A percentile compares a stretch with the other conserved stretches of the same genome.
Evolutionary conservation across 2,329 filamentous ascomycete genomes (phyloP).

Genomic region (Pezicula rhizophila): DNA sequence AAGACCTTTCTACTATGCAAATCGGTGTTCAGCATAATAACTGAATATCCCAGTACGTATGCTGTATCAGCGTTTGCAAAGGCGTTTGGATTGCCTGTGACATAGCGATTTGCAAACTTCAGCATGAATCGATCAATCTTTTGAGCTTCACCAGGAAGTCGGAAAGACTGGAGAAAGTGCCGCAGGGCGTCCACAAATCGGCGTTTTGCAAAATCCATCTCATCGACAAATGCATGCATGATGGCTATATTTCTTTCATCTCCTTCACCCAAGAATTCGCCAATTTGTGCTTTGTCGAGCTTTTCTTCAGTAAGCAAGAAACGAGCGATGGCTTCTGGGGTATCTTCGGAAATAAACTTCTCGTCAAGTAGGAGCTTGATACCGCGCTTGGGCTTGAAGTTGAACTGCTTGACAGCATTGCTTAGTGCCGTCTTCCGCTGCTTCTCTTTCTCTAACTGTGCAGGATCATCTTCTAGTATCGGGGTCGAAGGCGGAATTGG

Average conservation of each 20-base stretch:
- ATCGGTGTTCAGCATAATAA: conserved; percentile 95
- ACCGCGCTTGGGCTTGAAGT: conserved; percentile 94
- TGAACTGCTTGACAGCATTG: conserved; percentile 87
- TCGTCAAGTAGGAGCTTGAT: conserved; percentile 78
- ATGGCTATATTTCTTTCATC: conserved; percentile 90
- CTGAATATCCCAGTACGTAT: conserved; percentile 92
- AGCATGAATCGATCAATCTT: conserved; percentile 99
- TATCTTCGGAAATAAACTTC: conserved; percentile 78
- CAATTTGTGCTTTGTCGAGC: conserved; percentile 85
- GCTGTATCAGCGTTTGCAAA: conserved; percentile 98
- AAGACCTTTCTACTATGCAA: conserved; percentile 82
- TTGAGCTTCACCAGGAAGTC: conserved; percentile 89
- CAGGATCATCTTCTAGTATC: conserved; percentile 79
- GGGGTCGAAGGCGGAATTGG: conserved; percentile 60
- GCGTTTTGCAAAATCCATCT: conserved; percentile 87
- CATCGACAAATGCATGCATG: conserved; percentile 97
- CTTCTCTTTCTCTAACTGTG: conserved; percentile 90
- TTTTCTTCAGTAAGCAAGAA: conserved; percentile 79
- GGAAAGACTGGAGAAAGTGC: conserved; percentile 89
- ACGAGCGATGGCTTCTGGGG: conserved; percentile 72
- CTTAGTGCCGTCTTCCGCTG: conserved; percentile 86
- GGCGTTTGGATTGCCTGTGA: conserved; percentile 89
- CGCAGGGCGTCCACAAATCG: conserved; percentile 90
- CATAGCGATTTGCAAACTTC: conserved; percentile 95
- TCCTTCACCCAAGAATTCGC: conserved; percentile 91